A percentile compares a stretch with the other conserved stretches of the same genome.
Evolutionary conservation across 2,329 filamentous ascomycete species (phyloP).

Genomic region (Ascochyta koolunga): DNA sequence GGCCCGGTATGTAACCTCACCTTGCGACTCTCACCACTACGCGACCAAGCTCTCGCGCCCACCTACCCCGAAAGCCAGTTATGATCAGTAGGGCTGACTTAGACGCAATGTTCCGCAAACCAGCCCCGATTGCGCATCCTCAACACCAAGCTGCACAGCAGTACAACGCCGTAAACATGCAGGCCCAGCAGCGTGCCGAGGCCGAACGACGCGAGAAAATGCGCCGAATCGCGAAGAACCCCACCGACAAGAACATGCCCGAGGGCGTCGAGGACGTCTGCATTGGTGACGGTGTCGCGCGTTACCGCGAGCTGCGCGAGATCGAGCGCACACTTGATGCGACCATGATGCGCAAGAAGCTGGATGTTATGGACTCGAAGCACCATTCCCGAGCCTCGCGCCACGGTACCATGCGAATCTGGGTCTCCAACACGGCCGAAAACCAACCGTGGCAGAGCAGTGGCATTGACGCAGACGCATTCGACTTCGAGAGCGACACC

Average conservation of each 20-base stretch:
- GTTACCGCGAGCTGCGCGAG: constrained; percentile 84
- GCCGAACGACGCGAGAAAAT: constrained; percentile 67
- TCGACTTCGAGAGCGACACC: constrained; percentile 78
- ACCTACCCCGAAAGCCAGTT: constrained; percentile 11
- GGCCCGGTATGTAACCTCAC: constrained; percentile 49
- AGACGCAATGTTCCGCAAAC: constrained; percentile 52
- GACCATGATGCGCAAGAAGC: constrained; percentile 88
- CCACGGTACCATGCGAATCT: constrained; percentile 85
- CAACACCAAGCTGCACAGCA: constrained; percentile 60
- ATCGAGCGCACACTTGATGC: constrained; percentile 88
- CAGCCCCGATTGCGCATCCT: constrained; percentile 52
- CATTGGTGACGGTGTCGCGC: constrained; percentile 78
- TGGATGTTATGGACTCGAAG: constrained; percentile 86
- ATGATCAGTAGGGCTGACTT: constrained; percentile 59
- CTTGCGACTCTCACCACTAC: constrained; percentile 16
- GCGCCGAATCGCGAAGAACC: constrained; percentile 83
- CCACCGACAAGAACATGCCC: constrained; percentile 92
- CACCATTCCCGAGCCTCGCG: constrained; percentile 77
- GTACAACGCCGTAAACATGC: constrained; percentile 46
- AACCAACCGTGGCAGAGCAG: constrained; percentile 90
- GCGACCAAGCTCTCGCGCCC: constrained; percentile 9
- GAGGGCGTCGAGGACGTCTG: constrained; percentile 82
- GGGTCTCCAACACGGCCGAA: constrained; percentile 93
- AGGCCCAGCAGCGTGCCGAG: constrained; percentile 53
- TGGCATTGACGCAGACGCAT: constrained; percentile 71